Conservation (phyloP, 148 eudicot species). For the Vaccinium darrowii region DNA sequence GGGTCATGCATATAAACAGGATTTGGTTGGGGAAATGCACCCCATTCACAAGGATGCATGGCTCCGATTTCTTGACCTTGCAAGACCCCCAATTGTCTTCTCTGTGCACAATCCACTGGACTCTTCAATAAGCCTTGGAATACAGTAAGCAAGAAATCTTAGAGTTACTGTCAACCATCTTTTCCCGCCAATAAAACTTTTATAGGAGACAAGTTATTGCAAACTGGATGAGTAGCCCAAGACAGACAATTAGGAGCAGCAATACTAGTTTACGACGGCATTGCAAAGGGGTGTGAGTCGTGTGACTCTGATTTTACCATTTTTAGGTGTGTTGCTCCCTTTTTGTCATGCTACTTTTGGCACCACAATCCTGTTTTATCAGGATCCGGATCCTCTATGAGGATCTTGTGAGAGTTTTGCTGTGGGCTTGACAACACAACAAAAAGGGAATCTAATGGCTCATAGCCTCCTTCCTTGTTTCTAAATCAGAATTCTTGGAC, state of each 20-base stretch:
- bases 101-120: not conserved
- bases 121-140: constrained; percentile 10
- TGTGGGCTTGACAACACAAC: no score
- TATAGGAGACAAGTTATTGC: not conserved
- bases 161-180: not conserved
- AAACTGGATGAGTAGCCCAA: not conserved
- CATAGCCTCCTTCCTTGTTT: no score
- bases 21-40: constrained; percentile 12
- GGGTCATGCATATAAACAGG: not conserved
- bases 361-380: not conserved
- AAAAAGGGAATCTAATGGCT: no score
- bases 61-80: constrained; percentile 21
- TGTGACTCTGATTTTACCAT: not conserved
- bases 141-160: not conserved
- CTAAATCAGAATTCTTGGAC: no score
- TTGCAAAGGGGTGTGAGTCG: not conserved
- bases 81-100: constrained; percentile 13
- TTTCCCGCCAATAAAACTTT: not conserved
- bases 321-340: not conserved
- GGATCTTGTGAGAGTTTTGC: no score
- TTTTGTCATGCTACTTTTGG: not conserved
- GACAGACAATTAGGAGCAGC: not conserved
- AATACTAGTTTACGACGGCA: not conserved
- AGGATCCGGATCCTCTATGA: no score
- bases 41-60: not conserved